Evolutionary conservation across 169 alveolate genomes (phyloP).

Genomic region (Plasmodium coatneyi): DNA sequence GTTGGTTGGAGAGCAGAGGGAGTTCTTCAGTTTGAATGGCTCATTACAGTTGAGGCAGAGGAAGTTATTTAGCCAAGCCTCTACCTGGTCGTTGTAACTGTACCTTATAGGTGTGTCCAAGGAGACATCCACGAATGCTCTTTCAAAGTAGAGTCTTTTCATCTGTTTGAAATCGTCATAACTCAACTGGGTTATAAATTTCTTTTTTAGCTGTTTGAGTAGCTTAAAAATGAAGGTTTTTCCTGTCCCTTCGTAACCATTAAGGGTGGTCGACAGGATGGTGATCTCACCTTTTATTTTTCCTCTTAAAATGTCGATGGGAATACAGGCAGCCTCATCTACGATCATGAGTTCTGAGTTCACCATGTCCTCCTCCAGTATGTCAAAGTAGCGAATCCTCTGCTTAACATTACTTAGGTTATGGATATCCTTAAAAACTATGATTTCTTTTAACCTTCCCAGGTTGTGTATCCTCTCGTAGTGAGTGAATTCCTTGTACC

Average conservation of each 20-base stretch:
- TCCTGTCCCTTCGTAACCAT: constrained; percentile 99
- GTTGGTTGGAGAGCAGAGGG: constrained; percentile 93
- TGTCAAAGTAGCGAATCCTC: constrained; percentile 72
- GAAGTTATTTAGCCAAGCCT: constrained; percentile 96
- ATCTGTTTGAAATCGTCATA: constrained; percentile 45
- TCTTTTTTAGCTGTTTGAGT: constrained; percentile 89
- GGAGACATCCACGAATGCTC: constrained; percentile 51
- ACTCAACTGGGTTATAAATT: constrained; percentile 67
- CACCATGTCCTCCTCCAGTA: constrained; percentile 69
- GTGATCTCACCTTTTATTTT: constrained; percentile 94
- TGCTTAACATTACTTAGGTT: constrained; percentile 75
- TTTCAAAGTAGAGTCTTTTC: constrained; percentile 43
- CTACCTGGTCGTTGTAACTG: constrained; percentile 97
- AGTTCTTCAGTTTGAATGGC: constrained; percentile 87
- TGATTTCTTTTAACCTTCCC: constrained; percentile 75
- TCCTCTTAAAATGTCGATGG: constrained; percentile 96
- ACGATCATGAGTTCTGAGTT: constrained; percentile 96
- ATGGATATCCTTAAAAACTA: constrained; percentile 9
- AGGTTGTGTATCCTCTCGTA: constrained; percentile 85
- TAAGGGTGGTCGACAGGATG: constrained; percentile 97
- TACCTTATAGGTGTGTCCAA: constrained; percentile 98
- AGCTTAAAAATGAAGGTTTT: constrained; percentile 97
- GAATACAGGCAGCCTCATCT: constrained; percentile 99
- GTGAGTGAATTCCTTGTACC: constrained; percentile 93
- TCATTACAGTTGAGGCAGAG: constrained; percentile 97